A percentile compares a stretch with the other conserved stretches of the same genome.
phyloP scores from a whole-genome alignment of 352 stramenopile genomes.

The Globisporangium orthogonon region DNA sequence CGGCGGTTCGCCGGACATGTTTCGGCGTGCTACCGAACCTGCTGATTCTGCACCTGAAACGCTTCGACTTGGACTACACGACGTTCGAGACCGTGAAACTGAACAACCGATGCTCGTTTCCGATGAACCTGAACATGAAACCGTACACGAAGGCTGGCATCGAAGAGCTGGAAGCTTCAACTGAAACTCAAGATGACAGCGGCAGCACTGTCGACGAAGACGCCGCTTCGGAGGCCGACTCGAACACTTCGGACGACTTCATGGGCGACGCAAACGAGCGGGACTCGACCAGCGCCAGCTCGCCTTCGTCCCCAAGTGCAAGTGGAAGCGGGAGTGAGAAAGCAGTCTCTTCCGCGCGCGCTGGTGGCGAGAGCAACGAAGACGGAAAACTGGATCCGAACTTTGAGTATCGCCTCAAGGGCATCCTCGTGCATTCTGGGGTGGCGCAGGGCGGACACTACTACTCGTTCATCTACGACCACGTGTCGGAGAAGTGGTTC shows the following conservation, averaged over 20 bases:
- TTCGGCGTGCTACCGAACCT: conserved; percentile 95
- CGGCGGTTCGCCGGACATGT: conserved; percentile 93
- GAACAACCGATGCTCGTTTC: conserved; percentile 97
- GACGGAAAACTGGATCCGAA: conserved; percentile 69
- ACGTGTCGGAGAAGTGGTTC: conserved; percentile 94
- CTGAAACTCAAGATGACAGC: conserved; percentile 28
- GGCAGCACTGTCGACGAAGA: conserved; percentile 35
- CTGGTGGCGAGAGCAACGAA: conserved; percentile 4
- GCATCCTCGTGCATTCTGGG: conserved; percentile 97
- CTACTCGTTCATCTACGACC: conserved; percentile 93
- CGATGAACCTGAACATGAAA: conserved; percentile 98
- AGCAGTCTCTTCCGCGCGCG: conserved; percentile 14
- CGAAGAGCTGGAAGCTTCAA: conserved; percentile 84
- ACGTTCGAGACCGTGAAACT: conserved; percentile 99
- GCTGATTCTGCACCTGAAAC: conserved; percentile 97
- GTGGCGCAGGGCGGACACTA: conserved; percentile 99
- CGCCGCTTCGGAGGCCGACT: conserved; percentile 43
- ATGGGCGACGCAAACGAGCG: conserved; percentile 43
- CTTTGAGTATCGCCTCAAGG: conserved; percentile 96
- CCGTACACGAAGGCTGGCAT: conserved; percentile 96
- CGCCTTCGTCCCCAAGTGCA: conserved; percentile 20
- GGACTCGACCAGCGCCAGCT: conserved; percentile 9
- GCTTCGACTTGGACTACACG: conserved; percentile 99
- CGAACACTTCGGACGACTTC: conserved; percentile 51
- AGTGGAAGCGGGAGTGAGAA: conserved; percentile 11